Evolutionary conservation across 768 basidiomycete genomes (phyloP).

Genomic region (Plicaturopsis crispa): DNA sequence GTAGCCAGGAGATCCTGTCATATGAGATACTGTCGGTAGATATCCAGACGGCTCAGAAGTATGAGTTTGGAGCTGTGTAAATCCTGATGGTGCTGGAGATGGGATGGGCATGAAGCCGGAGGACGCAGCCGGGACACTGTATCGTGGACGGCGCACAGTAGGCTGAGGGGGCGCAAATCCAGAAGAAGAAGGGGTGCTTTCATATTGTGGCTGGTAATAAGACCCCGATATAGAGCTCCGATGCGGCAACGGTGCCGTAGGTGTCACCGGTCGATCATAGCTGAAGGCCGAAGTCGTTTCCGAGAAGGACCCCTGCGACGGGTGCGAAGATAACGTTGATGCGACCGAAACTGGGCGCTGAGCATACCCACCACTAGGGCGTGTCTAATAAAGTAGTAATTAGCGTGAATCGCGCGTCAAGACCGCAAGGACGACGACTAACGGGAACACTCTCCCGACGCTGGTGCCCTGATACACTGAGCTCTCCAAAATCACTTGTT

Average conservation of each 20-base stretch:
- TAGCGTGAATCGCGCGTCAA: no score
- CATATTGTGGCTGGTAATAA: conserved; percentile 39
- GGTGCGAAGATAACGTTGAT: conserved; percentile 24
- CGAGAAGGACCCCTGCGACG: conserved; percentile 28
- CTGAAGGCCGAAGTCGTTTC: no score
- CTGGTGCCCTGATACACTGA: conserved; percentile 43
- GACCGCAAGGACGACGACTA: no score
- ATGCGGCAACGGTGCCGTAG: conserved; percentile 18
- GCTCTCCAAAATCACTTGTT: conserved; percentile 59
- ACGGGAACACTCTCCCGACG: conserved; percentile 58
- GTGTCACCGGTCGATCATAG: no score
- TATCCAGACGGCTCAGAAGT: conserved; percentile 20
- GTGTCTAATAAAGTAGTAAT: no score
- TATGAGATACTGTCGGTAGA: conserved; percentile 31
- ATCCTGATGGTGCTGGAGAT: conserved; percentile 27
- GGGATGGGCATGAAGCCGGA: conserved; percentile 63
- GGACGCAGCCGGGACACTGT: conserved; percentile 57
- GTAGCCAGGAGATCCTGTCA: conserved; percentile 28
- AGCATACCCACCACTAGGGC: conserved; percentile 25
- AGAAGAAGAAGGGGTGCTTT: conserved; percentile 27
- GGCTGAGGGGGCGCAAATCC: conserved; percentile 27
- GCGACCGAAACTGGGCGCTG: conserved; percentile 29
- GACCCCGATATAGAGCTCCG: conserved; percentile 22
- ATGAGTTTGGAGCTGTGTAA: conserved; percentile 22
- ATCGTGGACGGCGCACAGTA: conserved; percentile 45